phyloP scores from a whole-genome alignment of 345 rosid genomes.

The Mangifera indica region DNA sequence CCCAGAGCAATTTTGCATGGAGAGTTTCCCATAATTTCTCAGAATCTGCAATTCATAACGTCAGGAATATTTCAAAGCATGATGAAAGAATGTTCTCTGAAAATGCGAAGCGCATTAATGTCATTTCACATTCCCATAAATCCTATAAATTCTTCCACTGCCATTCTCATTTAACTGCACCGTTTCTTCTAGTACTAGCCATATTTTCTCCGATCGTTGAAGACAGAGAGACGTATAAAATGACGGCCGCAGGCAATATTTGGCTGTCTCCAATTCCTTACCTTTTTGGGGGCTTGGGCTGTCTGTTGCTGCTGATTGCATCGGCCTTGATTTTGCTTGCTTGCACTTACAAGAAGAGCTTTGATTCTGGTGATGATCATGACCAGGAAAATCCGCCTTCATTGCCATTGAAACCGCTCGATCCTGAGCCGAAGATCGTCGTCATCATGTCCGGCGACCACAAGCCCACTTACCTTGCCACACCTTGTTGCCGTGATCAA shows the following conservation, averaged over 20 bases:
- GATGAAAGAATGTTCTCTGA: constrained; percentile 12
- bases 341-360: constrained; percentile 30
- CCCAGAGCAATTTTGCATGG: not conserved
- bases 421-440: constrained; percentile 38
- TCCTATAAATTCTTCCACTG: constrained; percentile 16
- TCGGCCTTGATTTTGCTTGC: constrained; percentile 34
- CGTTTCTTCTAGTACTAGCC: not conserved
- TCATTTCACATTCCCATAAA: not conserved
- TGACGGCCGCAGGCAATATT: constrained; percentile 22
- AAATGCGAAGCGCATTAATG: constrained; percentile 7
- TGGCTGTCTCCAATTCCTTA: constrained; percentile 52
- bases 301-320: constrained; percentile 35
- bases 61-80: too few relatives aligned
- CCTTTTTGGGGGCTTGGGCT: constrained; percentile 41
- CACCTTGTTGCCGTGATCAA: constrained; percentile 35
- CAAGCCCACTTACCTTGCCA: constrained; percentile 52
- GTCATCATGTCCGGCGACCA: constrained; percentile 63
- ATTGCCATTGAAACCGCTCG: constrained; percentile 7
- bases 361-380: constrained; percentile 1
- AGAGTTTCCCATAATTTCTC: not conserved
- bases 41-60: not conserved
- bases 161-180: not conserved
- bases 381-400: constrained; percentile 3
- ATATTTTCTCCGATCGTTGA: not conserved
- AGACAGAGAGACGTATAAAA: not conserved